Conservation (phyloP, 2,329 filamentous ascomycete genomes). For the Pseudogymnoascus sp. region DNA sequence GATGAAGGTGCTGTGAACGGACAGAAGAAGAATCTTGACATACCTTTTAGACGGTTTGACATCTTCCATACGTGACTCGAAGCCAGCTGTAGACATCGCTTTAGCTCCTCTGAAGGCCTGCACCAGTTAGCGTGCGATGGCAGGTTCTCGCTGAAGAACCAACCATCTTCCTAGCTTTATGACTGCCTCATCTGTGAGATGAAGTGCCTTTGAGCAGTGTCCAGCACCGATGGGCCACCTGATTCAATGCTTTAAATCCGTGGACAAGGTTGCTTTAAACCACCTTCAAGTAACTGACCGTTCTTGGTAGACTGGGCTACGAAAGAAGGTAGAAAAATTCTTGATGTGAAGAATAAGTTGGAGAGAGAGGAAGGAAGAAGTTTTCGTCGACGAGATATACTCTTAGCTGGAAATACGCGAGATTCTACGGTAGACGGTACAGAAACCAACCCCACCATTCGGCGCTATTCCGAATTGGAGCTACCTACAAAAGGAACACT, state of each 20-base stretch:
- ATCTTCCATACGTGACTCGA: slow-evolving; percentile 75
- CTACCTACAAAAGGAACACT: not conserved
- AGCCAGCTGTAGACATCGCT: slow-evolving; percentile 66
- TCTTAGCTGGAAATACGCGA: slow-evolving; percentile 8
- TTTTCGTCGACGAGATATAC: slow-evolving; percentile 8
- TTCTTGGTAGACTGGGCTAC: slow-evolving; percentile 9
- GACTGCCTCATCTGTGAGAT: not conserved
- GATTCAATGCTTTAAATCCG: slow-evolving; percentile 8
- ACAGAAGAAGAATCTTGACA: slow-evolving; percentile 33
- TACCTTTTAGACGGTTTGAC: slow-evolving; percentile 88
- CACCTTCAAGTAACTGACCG: slow-evolving; percentile 2
- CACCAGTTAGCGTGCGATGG: slow-evolving; percentile 2
- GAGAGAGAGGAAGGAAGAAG: slow-evolving; percentile 1
- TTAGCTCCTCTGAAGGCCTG: slow-evolving; percentile 34
- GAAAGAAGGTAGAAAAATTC: slow-evolving; percentile 7
- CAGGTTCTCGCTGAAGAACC: slow-evolving; percentile 11
- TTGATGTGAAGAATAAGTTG: slow-evolving; percentile 6
- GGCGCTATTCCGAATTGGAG: slow-evolving; percentile 3
- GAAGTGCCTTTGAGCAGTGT: not conserved
- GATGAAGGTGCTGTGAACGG: slow-evolving; percentile 15
- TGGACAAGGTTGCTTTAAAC: slow-evolving; percentile 1
- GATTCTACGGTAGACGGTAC: slow-evolving; percentile 2
- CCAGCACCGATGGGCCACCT: slow-evolving; percentile 9
- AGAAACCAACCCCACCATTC: not conserved
- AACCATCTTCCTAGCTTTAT: slow-evolving; percentile 10